Evolutionary conservation across 2,329 filamentous ascomycete genomes (phyloP), one percentile per base, ranked within the genome.

Genomic region (Diaporthe vaccinii): DNA sequence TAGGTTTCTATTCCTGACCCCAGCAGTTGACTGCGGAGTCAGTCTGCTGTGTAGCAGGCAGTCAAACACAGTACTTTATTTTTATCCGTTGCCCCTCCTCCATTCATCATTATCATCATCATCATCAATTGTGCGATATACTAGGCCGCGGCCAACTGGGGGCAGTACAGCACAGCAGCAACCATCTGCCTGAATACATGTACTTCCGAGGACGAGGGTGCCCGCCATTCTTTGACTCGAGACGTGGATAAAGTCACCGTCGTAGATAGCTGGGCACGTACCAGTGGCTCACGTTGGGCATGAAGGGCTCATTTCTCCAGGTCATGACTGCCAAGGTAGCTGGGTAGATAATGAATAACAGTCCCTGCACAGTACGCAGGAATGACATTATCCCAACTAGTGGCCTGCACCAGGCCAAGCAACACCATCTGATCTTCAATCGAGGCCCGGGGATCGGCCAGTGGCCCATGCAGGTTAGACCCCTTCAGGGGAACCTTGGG

Each of bases 1-100:
- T 31, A 8, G n/a, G 65, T 69, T 69, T 69, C 65, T 69, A 69
- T 69, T 69, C 65, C 65, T 69, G 65, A 36, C 49, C 9, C 34
- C 15, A 22, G 34, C 41, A 55, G 39, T 53, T 34, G 22, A 17
- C 10, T 49, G 44, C 51, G 31, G 46, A 49, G 44, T 20, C 20
- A 49, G 44, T 49, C n/a, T 55, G 53, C n/a, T 31, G 53, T 31
- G 53, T 55, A 5, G 25, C 25, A 55, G 12, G n/a, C 53, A 10
- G 31, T 31, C 53, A 7, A 31, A 15, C 15, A 6, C 53, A 15
- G 15, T 20, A 17, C 6, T 22, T 46, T 62, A 62, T 62, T 62
- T 62, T 46, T 62, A 62, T 46, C 36, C 20, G 15, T 44, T 7
- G n/a, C 36, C n/a, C 36, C 28, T 28, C 36, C 8, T 62, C 31